These are phyloP conservation scores for Coffea canephora DNA, from an alignment of 257 asterid species.

Conservation along the genomic window DNA sequence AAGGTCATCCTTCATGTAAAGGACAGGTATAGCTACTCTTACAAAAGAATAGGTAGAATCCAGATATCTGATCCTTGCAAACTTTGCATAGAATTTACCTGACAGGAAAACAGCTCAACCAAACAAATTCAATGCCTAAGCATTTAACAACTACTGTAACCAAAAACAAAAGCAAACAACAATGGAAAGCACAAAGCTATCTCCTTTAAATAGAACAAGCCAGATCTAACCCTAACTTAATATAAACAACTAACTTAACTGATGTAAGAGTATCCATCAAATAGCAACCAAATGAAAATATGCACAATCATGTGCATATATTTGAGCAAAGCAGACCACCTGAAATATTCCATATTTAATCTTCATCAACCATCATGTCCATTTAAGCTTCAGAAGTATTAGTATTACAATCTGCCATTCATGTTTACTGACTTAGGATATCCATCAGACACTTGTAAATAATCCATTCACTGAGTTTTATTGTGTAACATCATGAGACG, in stretches of 20 bases:
- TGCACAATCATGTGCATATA: background rate
- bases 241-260: background rate
- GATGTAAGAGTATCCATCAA: background rate
- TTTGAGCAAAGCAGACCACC: background rate
- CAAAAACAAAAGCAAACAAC: background rate
- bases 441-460: background rate
- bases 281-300: background rate
- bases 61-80: background rate
- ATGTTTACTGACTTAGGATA: background rate
- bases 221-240: background rate
- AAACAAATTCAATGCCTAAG: background rate
- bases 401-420: background rate
- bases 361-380: background rate
- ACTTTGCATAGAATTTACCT: background rate
- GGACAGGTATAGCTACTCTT: background rate
- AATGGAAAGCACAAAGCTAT: background rate
- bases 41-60: background rate
- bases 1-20: conserved; percentile 2
- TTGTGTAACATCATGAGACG: background rate
- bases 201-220: background rate
- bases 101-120: background rate
- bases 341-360: background rate
- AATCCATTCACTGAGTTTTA: background rate
- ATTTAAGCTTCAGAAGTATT: background rate
- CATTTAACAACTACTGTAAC: background rate